A percentile compares a stretch with the other conserved stretches of the same genome.
Evolutionary conservation across 495 filamentous ascomycete species (phyloP).

Genomic region (Hypoxylon cercidicola): DNA sequence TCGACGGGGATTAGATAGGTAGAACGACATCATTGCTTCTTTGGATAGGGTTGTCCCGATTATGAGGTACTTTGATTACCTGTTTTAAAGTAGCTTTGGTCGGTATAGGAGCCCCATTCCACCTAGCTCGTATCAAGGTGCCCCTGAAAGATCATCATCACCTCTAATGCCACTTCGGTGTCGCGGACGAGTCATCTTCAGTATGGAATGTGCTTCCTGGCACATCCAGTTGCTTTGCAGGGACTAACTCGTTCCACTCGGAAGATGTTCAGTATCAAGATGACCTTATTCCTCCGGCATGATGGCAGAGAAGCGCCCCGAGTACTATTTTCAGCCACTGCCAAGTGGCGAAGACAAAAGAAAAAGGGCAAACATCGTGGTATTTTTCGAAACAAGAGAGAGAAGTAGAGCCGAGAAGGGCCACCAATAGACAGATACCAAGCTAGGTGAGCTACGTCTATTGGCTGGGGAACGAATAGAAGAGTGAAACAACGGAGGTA

Average conservation of each 20-base stretch:
- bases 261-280: not conserved
- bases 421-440: constrained; percentile 1
- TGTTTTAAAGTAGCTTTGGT: not conserved
- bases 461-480: constrained; percentile 19
- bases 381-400: constrained; percentile 23
- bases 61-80: too few relatives aligned
- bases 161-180: not conserved
- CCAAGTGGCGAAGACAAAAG: constrained; percentile 10
- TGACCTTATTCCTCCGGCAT: constrained; percentile 6
- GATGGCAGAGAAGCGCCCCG: constrained; percentile 1
- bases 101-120: too few relatives aligned
- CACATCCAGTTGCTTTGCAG: not conserved
- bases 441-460: constrained; percentile 6
- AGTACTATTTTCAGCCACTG: constrained; percentile 4
- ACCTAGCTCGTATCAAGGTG: not conserved
- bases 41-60: too few relatives aligned
- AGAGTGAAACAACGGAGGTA: constrained; percentile 7
- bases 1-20: not conserved
- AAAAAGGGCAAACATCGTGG: constrained; percentile 13
- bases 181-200: not conserved
- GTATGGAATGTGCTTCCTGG: constrained; percentile 8
- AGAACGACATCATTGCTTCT: not conserved
- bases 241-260: constrained; percentile 9
- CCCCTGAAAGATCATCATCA: not conserved
- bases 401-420: constrained; percentile 7